phyloP scores from a whole-genome alignment of 2,329 filamentous ascomycete genomes.

The Venturia carpophila region DNA sequence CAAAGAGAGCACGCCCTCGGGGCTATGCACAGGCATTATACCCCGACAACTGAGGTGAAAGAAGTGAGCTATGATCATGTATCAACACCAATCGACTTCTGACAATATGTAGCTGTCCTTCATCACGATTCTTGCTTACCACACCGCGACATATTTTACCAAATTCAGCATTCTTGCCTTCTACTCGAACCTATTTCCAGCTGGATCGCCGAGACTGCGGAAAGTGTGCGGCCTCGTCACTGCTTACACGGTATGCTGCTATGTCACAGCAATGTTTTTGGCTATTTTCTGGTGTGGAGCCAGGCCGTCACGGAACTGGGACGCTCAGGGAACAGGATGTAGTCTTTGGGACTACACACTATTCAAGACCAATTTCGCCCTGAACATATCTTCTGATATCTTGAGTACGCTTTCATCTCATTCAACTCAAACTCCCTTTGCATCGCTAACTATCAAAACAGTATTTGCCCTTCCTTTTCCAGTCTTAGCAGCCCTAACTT shows the following conservation, averaged over 20 bases:
- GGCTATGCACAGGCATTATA: constrained; percentile 12
- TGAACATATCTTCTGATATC: constrained; percentile 17
- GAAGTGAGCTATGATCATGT: background rate
- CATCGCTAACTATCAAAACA: background rate
- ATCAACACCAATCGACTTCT: background rate
- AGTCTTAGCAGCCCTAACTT: constrained; percentile 23
- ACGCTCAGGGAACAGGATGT: background rate
- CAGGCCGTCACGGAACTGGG: constrained; percentile 9
- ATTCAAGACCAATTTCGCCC: constrained; percentile 13
- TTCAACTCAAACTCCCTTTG: too few relatives aligned
- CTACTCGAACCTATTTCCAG: constrained; percentile 17
- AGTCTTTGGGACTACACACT: constrained; percentile 13
- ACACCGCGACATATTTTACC: constrained; percentile 12
- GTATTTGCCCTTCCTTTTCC: constrained; percentile 25
- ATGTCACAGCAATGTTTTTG: constrained; percentile 15
- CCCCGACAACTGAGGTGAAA: constrained; percentile 2
- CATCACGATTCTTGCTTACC: constrained; percentile 13
- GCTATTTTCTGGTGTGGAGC: constrained; percentile 18
- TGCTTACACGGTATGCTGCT: constrained; percentile 12
- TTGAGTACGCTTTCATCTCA: background rate
- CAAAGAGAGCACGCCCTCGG: constrained; percentile 10
- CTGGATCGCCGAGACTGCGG: constrained; percentile 8
- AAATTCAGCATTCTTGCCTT: constrained; percentile 19
- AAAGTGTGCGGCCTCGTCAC: background rate
- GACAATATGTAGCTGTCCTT: background rate